phyloP scores from a whole-genome alignment of 331 rosid genomes.

The Acacia concinna region DNA sequence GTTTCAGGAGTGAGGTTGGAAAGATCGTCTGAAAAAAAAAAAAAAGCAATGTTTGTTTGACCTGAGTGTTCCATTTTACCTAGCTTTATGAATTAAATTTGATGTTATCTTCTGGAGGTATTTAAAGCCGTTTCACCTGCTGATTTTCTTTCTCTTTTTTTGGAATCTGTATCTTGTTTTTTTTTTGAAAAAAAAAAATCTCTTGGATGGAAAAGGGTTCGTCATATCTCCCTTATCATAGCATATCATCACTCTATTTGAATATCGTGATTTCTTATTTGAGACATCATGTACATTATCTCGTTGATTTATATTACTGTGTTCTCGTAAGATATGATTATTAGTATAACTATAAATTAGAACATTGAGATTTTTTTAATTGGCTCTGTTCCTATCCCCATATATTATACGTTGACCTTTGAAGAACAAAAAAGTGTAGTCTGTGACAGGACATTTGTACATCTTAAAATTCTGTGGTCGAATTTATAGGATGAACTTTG shows the following conservation, averaged over 20 bases:
- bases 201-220: constrained; percentile 13
- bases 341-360: background rate
- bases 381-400: background rate
- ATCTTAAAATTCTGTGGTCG: background rate
- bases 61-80: constrained; percentile 46
- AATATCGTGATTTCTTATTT: constrained; percentile 31
- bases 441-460: background rate
- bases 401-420: background rate
- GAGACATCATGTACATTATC: constrained; percentile 31
- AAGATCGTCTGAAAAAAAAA: constrained; percentile 29
- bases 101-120: constrained; percentile 36
- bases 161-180: background rate
- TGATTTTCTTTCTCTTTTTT: background rate
- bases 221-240: constrained; percentile 6
- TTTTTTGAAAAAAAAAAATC: too few relatives aligned
- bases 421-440: background rate
- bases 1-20: constrained; percentile 34
- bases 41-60: constrained; percentile 33
- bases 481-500: background rate
- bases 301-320: background rate
- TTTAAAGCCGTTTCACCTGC: constrained; percentile 36
- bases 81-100: constrained; percentile 32
- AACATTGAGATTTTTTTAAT: background rate
- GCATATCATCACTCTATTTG: constrained; percentile 8
- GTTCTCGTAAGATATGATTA: background rate